A percentile compares a stretch with the other conserved stretches of the same genome.
These are phyloP conservation scores for Claviceps pazoutovae DNA, from an alignment of 2,329 filamentous ascomycete genomes.

Conservation along the genomic window DNA sequence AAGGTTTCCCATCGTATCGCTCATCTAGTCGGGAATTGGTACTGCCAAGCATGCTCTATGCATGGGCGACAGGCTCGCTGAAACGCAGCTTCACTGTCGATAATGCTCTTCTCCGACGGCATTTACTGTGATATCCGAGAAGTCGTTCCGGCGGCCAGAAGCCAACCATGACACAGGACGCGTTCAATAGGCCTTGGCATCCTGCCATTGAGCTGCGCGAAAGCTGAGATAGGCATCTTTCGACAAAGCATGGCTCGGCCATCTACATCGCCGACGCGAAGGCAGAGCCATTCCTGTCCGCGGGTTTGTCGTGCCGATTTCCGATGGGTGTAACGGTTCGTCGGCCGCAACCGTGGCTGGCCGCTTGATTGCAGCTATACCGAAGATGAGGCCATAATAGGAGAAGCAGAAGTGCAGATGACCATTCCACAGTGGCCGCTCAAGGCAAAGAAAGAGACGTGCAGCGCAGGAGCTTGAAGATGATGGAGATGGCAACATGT, in stretches of 20 bases:
- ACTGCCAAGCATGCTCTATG: conserved; percentile 48
- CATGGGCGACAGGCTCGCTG: conserved; percentile 45
- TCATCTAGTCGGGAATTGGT: conserved; percentile 48
- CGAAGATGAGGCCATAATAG: neutral
- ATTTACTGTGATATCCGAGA: conserved; percentile 60
- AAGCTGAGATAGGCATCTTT: conserved; percentile 13
- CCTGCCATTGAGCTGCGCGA: conserved; percentile 15
- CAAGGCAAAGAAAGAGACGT: neutral
- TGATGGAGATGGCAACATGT: neutral
- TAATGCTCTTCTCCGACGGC: conserved; percentile 53
- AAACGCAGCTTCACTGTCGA: conserved; percentile 58
- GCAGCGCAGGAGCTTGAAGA: neutral
- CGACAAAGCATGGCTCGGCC: conserved; percentile 2
- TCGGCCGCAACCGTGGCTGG: conserved; percentile 21
- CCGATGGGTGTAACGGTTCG: conserved; percentile 10
- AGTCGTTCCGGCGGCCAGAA: conserved; percentile 64
- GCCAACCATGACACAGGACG: conserved; percentile 59
- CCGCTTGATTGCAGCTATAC: conserved; percentile 27
- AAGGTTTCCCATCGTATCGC: conserved; percentile 45
- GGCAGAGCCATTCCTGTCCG: neutral
- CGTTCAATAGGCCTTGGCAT: conserved; percentile 38
- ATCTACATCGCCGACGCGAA: neutral
- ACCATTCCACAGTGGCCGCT: neutral
- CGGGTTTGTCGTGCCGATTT: conserved; percentile 1
- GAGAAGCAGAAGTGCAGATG: neutral